Conservation (phyloP, 768 basidiomycete species). For the Trametes meyenii region DNA sequence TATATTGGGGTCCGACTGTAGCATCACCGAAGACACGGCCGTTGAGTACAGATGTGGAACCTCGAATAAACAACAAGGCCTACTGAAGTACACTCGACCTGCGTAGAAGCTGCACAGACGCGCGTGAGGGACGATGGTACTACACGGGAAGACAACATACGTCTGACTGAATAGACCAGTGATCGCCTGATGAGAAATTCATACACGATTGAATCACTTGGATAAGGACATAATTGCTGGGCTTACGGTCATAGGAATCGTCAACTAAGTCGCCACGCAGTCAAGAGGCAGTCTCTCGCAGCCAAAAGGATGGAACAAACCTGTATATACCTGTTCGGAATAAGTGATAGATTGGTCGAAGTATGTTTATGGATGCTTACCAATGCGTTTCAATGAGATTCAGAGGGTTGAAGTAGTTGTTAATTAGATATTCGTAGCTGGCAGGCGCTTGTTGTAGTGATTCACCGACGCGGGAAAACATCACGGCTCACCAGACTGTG, state of each 20-base stretch:
- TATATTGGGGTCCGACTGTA: no score
- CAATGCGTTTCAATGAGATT: background rate
- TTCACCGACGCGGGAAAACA: background rate
- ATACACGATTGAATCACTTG: background rate
- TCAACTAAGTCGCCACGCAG: background rate
- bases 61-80: background rate
- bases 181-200: background rate
- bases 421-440: slow-evolving; percentile 3
- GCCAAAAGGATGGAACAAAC: background rate
- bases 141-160: background rate
- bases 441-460: no score
- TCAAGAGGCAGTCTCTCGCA: no score
- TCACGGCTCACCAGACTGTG: background rate
- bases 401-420: slow-evolving; percentile 2
- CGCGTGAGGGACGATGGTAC: background rate
- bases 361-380: background rate
- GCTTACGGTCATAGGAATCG: background rate
- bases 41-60: background rate
- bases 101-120: background rate
- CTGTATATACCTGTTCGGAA: background rate
- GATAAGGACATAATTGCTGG: background rate
- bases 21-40: no score
- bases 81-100: background rate
- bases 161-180: background rate
- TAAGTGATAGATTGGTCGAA: background rate